Evolutionary conservation across 2,329 filamentous ascomycete species (phyloP).

Genomic region (Diaporthe sp.): DNA sequence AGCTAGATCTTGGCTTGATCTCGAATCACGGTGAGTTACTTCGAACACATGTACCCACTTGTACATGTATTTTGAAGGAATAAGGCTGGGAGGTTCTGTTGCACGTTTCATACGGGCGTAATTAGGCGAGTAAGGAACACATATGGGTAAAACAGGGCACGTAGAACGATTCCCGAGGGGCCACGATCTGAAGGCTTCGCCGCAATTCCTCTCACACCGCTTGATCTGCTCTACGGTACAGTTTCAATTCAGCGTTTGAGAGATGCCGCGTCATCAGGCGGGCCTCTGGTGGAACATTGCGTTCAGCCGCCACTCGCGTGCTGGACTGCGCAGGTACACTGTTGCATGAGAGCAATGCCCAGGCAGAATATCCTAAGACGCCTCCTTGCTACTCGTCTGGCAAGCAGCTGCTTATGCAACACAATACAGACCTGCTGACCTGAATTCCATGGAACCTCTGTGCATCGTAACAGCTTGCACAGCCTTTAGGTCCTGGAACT

Average conservation of each 20-base stretch:
- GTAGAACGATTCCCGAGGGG: no score
- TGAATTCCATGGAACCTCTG: neutral
- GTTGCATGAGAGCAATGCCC: neutral
- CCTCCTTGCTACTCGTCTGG: neutral
- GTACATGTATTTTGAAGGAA: no score
- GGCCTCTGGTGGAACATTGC: neutral
- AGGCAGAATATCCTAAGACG: neutral
- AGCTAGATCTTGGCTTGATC: no score
- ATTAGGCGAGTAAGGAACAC: no score
- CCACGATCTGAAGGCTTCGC: no score
- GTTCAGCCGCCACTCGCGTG: neutral
- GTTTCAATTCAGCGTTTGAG: neutral
- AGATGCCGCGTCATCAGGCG: neutral
- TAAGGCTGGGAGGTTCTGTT: no score
- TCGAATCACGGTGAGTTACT: no score
- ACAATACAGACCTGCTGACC: neutral
- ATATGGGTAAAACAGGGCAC: no score
- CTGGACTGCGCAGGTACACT: neutral
- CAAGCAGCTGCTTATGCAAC: neutral
- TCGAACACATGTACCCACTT: no score
- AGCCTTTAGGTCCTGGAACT: no score
- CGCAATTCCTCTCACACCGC: neutral
- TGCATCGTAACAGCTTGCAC: neutral
- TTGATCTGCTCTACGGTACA: neutral
- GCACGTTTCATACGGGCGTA: no score